Evolutionary conservation across 768 basidiomycete species (phyloP).

Genomic region (Lentinula lateritia): DNA sequence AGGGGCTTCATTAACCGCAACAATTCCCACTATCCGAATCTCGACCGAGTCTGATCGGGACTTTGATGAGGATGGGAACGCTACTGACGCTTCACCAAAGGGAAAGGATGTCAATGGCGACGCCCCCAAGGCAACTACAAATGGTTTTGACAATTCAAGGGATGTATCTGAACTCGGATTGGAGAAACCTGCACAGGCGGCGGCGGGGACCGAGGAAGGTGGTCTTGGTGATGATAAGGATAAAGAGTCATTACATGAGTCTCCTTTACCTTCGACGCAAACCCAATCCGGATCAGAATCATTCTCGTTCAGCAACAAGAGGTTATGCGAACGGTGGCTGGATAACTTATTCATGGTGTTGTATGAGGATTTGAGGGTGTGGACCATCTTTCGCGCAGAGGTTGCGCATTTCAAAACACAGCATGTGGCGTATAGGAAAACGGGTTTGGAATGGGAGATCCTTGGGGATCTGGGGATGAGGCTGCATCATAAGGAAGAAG

Average conservation of each 20-base stretch:
- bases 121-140: neutral
- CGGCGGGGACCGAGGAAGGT: conserved; percentile 41
- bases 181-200: conserved; percentile 48
- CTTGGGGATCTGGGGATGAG: conserved; percentile 89
- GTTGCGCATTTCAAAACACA: conserved; percentile 99
- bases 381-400: conserved; percentile 98
- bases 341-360: conserved; percentile 98
- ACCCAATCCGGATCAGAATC: conserved; percentile 42
- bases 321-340: conserved; percentile 95
- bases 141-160: neutral
- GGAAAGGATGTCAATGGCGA: conserved; percentile 14
- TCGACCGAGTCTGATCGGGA: conserved; percentile 63
- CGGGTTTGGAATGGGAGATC: conserved; percentile 97
- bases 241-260: conserved; percentile 5
- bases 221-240: conserved; percentile 24
- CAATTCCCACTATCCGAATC: conserved; percentile 72
- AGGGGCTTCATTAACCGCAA: neutral
- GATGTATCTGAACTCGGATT: conserved; percentile 11
- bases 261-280: neutral
- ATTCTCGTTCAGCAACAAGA: conserved; percentile 93
- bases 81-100: conserved; percentile 20
- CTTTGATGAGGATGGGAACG: conserved; percentile 30
- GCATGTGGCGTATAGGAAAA: conserved; percentile 96
- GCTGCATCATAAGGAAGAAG: conserved; percentile 97
- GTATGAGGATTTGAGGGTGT: conserved; percentile 95